Evolutionary conservation across 139 green algal species (phyloP), one percentile per base, ranked within the genome.

Genomic region (Pseudopediastrum boryanum): DNA sequence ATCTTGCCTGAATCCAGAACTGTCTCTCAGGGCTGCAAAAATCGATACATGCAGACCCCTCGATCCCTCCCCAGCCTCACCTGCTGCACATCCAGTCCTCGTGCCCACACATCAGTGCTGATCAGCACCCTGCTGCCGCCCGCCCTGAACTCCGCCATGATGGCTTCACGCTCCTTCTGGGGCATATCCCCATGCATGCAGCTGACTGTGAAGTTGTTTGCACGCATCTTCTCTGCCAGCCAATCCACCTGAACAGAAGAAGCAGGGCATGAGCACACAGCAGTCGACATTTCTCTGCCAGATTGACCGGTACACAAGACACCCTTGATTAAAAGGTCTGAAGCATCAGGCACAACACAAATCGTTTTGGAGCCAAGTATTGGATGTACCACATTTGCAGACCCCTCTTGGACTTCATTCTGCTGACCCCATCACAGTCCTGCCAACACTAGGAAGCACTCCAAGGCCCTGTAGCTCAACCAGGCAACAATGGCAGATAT

Each of bases 101-200:
- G 89, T 0, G 97, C 96, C 97, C 96, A 99, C 33, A 99, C 92
- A 78, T 99, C 96, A 1, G 97, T 99, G 66, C 96, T 97, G 84
- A 99, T 98, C 16, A 99, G 93, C 68, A 99, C 97, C 3, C 97
- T 85, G 2, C 94, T 92, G 7, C 84, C 89, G 19, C 95, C 95
- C 0, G 75, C 76, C 69, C 92, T 83, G 89, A 99, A 99, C 86
- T 98, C 94, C 2, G 50, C 83, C 96, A 99, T 99, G 89, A 99
- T 98, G 25, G 89, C 94, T 63, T 99, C 97, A 33, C 97, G 90
- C 89, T 99, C 97, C 83, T 97, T 95, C 92, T 99, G 96, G 41
- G 94, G 93, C 96, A 99, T 98, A 87, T 99, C 96, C 27, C 96
- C 96, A 83, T 99, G 96, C 96, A 99, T 98, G 52, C 88, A 79